Conservation (phyloP, 2,329 filamentous ascomycete species). For the Magnaporthiopsis incrustans region DNA sequence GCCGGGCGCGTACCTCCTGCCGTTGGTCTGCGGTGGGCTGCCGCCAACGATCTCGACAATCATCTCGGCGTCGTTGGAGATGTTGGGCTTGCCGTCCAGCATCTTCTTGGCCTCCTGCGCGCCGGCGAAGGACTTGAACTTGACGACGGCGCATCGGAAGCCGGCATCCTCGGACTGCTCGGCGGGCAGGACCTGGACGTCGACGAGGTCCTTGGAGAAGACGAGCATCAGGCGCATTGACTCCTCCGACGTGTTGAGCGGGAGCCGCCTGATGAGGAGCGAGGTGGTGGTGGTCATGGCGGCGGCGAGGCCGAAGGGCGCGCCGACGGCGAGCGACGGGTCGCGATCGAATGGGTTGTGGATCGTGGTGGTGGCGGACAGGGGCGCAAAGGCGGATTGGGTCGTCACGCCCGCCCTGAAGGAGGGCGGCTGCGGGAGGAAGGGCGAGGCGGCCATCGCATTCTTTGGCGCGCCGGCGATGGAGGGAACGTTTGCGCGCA, state of each 20-base stretch:
- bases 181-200: conserved; percentile 40
- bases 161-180: conserved; percentile 42
- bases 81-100: conserved; percentile 47
- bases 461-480: conserved; percentile 20
- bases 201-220: conserved; percentile 47
- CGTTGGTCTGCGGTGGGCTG: conserved; percentile 20
- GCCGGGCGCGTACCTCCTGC: conserved; percentile 47
- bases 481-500: conserved; percentile 1
- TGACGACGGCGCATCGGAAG: conserved; percentile 43
- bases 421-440: conserved; percentile 30
- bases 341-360: conserved; percentile 32
- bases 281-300: conserved; percentile 26
- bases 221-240: conserved; percentile 48
- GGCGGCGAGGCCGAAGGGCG: conserved; percentile 28
- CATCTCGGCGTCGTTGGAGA: conserved; percentile 42
- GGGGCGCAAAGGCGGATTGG: conserved; percentile 24
- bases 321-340: conserved; percentile 30
- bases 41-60: conserved; percentile 48
- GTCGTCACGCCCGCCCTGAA: conserved; percentile 27
- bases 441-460: conserved; percentile 38
- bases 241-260: conserved; percentile 44
- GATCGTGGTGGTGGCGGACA: conserved; percentile 22
- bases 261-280: conserved; percentile 47
- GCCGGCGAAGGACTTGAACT: conserved; percentile 43
- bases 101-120: conserved; percentile 49